Base-by-base conservation (phyloP, 1,284 basidiomycete species). In the Agaricales sp. region DNA sequence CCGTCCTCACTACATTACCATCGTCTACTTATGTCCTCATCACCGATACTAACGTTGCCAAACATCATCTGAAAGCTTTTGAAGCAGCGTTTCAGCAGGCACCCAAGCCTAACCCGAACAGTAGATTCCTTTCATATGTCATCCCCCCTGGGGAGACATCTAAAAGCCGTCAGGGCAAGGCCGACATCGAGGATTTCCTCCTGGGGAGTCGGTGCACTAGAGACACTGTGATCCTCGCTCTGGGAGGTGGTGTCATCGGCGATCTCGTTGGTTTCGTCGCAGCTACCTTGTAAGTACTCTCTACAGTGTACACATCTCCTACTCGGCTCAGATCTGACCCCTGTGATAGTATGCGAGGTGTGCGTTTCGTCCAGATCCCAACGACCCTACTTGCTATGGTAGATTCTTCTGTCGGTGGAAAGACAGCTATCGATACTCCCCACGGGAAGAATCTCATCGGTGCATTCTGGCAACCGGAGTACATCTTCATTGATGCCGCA, bases 301-400 rank as follows among this genome's bases (percentile, higher is more conserved):
- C 45, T 16, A 30, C n/a, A 26, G 35, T 46, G 21, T 43, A 45
- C 18, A 14, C 13, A 14, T 26, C 70, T 67, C 52, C 23, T 38
- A 20, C 71, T 73, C 24, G 6, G 37, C 45, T 37, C 43, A 24
- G 26, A 37, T 43, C 39, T 23, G 18, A 46, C 6, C 39, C 22
- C 11, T 21, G 49, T 45, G 48, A 24, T 51, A 87, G 84, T 66
- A 91, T 91, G 88, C 81, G 89, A 45, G 89, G 89, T 2, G 80
- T 98, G 43, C 87, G 87, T 53, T 91, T 96, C 65, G 86, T 92
- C 22, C 96, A 99, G 69, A 91, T 99, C 51, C 95, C 96, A 0
- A 98, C 96, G 0, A 97, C 93, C 0, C 74, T 99, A 2, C 76
- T 99, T 45, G 93, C 94, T 14, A 99, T 99, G 96, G 96, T 99